These are phyloP conservation scores for Cyanodermella asteris DNA, from an alignment of 2,329 filamentous ascomycete genomes.

Conservation along the genomic window DNA sequence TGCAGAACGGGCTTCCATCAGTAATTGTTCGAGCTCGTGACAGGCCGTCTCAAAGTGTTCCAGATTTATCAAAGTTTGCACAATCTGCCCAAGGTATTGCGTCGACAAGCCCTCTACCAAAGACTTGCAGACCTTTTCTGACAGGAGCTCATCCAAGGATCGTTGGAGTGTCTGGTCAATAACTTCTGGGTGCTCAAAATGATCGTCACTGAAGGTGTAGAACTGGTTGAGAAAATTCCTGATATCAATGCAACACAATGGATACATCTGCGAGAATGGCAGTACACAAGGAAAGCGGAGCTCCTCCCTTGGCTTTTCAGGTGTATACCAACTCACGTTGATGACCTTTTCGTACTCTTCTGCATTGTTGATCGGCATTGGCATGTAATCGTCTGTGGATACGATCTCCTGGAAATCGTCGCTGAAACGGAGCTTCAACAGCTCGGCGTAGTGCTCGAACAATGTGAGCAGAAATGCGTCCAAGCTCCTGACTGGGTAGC, in stretches of 20 bases:
- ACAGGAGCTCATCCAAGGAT: slow-evolving; percentile 88
- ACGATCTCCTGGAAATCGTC: slow-evolving; percentile 86
- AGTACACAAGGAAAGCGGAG: slow-evolving; percentile 81
- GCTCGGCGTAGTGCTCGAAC: slow-evolving; percentile 82
- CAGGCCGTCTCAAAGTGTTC: slow-evolving; percentile 94
- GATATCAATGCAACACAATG: slow-evolving; percentile 93
- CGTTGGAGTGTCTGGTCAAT: slow-evolving; percentile 77
- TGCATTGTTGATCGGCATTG: slow-evolving; percentile 78
- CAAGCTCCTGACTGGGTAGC: slow-evolving; percentile 60
- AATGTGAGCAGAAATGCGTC: slow-evolving; percentile 70
- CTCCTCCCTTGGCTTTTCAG: slow-evolving; percentile 54
- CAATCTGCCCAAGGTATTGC: slow-evolving; percentile 91
- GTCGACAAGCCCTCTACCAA: slow-evolving; percentile 73
- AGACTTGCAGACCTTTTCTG: slow-evolving; percentile 73
- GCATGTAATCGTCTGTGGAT: slow-evolving; percentile 97
- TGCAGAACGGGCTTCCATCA: slow-evolving; percentile 67
- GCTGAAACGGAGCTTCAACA: slow-evolving; percentile 78
- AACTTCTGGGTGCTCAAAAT: slow-evolving; percentile 72
- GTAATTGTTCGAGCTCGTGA: slow-evolving; percentile 63
- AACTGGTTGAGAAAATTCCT: slow-evolving; percentile 95
- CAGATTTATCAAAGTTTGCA: slow-evolving; percentile 92
- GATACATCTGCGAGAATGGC: slow-evolving; percentile 98
- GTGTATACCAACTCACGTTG: slow-evolving; percentile 87
- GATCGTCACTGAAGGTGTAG: slow-evolving; percentile 90
- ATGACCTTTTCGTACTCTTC: slow-evolving; percentile 94